Base-by-base conservation (phyloP, 2,329 filamentous ascomycete genomes). In the Claviceps humidiphila region DNA sequence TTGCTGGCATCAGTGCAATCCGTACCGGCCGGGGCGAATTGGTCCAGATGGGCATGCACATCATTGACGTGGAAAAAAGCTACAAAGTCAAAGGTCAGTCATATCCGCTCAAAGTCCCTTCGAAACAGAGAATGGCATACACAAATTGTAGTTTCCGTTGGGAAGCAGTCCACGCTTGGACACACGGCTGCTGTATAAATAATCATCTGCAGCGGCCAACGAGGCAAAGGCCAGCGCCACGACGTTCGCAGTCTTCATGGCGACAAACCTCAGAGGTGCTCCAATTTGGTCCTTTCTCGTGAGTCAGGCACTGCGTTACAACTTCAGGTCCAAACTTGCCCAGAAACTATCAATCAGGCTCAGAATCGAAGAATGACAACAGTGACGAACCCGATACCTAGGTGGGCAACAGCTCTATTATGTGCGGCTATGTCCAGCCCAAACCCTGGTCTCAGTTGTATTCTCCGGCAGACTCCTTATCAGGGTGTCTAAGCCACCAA, bases 51-150 rank as follows among this genome's bases (percentile, higher is more conserved):
- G 14, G 82, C 75, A 62, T 85, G 82, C 14, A 85, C 78, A 61
- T 85, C 81, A 60, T 85, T 85, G 70, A 85, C 74, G 63, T 85
- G 82, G 66, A 83, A 84, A 68, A 84, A 83, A 6, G 80, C 70
- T 72, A 30, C 22, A 17, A 5, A 2, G 16, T 22, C 2, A 26
- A 43, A 39, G n/a, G 24, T 43, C 39, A 43, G 48, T 47, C 30
- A 22, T 11, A 14, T 5, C 16, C 5, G 20, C 3, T 4, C 2
- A 24, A 48, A 39, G 30, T 11, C 9, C 9, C 30, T 34, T 34
- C 9, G 30, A 14, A 22, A 22, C 4, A 8, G 11, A 34, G 7
- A 39, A 22, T 20, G 24, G 24, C 52, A 14, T 52, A 54, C 53
- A 50, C 22, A 54, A 9, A 34, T 50, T 54, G 44, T 54, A 54